Evolutionary conservation across 1,284 basidiomycete species (phyloP).

Genomic region (Tremellales sp.): DNA sequence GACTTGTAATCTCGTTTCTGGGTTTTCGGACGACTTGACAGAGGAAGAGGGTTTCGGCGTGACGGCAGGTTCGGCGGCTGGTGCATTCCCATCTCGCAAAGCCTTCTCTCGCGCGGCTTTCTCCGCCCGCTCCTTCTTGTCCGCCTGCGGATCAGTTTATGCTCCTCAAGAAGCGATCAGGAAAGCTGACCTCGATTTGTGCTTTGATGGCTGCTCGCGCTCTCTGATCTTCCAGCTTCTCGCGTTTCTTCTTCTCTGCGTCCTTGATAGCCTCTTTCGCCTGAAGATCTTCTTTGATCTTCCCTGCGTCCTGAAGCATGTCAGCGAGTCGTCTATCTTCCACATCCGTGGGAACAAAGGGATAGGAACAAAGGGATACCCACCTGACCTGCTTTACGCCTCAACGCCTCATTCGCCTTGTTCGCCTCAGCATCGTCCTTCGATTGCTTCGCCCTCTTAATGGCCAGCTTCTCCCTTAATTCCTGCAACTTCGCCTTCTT

Average conservation of each 20-base stretch:
- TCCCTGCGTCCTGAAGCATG: constrained; percentile 61
- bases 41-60: constrained; percentile 45
- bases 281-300: constrained; percentile 71
- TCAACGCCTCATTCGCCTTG: constrained; percentile 71
- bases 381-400: constrained; percentile 80
- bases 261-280: constrained; percentile 73
- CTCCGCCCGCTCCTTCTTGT: constrained; percentile 82
- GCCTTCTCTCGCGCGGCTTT: constrained; percentile 84
- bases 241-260: constrained; percentile 72
- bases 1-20: constrained; percentile 69
- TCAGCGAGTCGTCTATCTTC: too few species aligned
- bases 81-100: constrained; percentile 62
- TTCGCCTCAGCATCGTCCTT: constrained; percentile 66
- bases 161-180: background rate
- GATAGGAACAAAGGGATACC: constrained; percentile 9
- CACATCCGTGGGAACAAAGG: constrained; percentile 1
- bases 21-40: constrained; percentile 67
- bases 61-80: constrained; percentile 35
- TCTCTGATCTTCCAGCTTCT: constrained; percentile 78
- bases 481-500: constrained; percentile 78
- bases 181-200: constrained; percentile 65
- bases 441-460: constrained; percentile 67
- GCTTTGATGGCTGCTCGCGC: constrained; percentile 80
- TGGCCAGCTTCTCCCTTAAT: constrained; percentile 68
- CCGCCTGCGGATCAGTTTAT: constrained; percentile 51